Evolutionary conservation across 75 land plant genomes (phyloP).

Genomic region (Picea sitchensis): DNA sequence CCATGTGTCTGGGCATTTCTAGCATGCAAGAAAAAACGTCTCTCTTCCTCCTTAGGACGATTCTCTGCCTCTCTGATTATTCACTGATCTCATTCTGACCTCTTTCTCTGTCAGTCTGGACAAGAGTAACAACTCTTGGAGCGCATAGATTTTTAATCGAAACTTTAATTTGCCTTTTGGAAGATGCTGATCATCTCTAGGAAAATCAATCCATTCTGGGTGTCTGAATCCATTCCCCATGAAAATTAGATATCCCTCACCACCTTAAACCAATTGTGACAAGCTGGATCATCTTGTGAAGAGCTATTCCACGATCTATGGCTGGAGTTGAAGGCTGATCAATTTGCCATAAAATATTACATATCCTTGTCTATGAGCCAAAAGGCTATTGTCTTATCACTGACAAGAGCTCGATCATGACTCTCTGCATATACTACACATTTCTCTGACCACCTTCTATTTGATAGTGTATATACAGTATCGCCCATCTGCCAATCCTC

Average conservation of each 20-base stretch:
- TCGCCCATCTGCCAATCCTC: slow-evolving; percentile 90
- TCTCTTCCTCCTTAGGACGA: no score
- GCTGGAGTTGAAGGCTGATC: slow-evolving; percentile 71
- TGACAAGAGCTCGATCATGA: slow-evolving; percentile 93
- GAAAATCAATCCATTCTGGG: slow-evolving; percentile 98
- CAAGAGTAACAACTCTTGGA: no score
- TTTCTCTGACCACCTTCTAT: slow-evolving; percentile 85
- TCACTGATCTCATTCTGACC: no score
- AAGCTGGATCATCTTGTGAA: slow-evolving; percentile 91
- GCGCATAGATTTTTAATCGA: no score
- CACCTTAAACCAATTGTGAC: slow-evolving; percentile 88
- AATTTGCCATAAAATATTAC: slow-evolving; percentile 90
- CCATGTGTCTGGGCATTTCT: no score
- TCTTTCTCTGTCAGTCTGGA: no score
- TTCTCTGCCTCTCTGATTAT: no score
- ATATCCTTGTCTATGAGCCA: slow-evolving; percentile 99
- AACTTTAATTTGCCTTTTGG: slow-evolving; percentile 53
- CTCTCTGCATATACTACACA: slow-evolving; percentile 92
- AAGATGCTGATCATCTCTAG: slow-evolving; percentile 71
- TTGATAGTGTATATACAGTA: slow-evolving; percentile 75
- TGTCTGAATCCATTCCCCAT: slow-evolving; percentile 99
- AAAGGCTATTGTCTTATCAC: slow-evolving; percentile 90
- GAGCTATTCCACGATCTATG: slow-evolving; percentile 89
- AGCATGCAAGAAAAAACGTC: no score
- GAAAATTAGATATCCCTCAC: slow-evolving; percentile 88